These are phyloP conservation scores for Triadica sebifera DNA, from an alignment of 345 rosid species.

Conservation along the genomic window DNA sequence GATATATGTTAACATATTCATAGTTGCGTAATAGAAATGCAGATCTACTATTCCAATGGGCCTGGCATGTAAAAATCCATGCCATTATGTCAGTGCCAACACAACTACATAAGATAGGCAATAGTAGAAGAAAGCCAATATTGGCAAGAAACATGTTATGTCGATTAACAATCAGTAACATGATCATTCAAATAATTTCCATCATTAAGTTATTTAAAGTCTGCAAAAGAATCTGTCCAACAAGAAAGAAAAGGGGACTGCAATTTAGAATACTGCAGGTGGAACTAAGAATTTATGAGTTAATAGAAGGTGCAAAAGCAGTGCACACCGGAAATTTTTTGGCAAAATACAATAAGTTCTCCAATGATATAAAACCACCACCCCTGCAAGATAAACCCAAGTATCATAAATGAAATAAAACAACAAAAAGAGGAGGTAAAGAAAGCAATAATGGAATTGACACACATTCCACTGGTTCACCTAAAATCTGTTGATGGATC, in stretches of 20 bases:
- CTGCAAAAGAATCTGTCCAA: background rate
- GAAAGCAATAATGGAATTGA: constrained; percentile 8
- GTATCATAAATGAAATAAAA: background rate
- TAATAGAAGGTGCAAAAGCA: constrained; percentile 11
- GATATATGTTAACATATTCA: background rate
- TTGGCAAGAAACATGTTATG: background rate
- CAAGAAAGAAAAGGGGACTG: background rate
- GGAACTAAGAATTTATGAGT: background rate
- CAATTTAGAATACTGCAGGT: background rate
- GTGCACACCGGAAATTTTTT: constrained; percentile 67
- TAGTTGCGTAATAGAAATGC: background rate
- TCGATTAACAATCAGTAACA: background rate
- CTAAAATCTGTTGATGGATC: constrained; percentile 99
- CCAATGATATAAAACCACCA: constrained; percentile 98
- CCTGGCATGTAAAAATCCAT: background rate
- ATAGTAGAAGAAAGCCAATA: background rate
- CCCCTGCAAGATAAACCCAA: constrained; percentile 65
- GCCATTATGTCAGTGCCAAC: background rate
- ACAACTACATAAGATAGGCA: background rate
- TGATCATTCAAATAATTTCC: background rate
- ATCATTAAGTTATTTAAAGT: background rate
- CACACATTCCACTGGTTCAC: constrained; percentile 29
- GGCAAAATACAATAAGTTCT: constrained; percentile 88
- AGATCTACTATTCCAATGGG: too few relatives aligned
- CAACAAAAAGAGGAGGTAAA: background rate